Conservation (phyloP, 2,329 filamentous ascomycete genomes). For the Pseudohalonectria lignicola region DNA sequence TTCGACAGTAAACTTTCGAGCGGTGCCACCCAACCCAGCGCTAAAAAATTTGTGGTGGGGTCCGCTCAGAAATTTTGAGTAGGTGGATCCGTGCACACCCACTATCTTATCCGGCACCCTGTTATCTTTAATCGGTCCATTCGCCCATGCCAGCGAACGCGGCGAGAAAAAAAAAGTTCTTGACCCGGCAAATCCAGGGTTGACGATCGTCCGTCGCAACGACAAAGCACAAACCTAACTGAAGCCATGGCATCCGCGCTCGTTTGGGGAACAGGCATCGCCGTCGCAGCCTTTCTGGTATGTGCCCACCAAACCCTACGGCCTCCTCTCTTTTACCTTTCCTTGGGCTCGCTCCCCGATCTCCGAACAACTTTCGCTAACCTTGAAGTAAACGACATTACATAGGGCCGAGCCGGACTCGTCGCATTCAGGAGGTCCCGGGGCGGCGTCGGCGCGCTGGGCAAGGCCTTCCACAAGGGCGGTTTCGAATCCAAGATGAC, state of each 20-base stretch:
- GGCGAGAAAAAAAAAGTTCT: too few relatives aligned
- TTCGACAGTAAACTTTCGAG: too few relatives aligned
- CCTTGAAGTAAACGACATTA: too few relatives aligned
- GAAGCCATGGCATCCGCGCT: conserved; percentile 45
- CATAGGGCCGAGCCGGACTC: conserved; percentile 82
- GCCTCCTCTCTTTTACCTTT: neutral
- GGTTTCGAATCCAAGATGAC: conserved; percentile 97
- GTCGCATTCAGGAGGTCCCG: conserved; percentile 79
- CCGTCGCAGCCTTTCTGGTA: conserved; percentile 56
- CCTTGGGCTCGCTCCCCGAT: conserved; percentile 2
- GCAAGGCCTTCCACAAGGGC: conserved; percentile 93
- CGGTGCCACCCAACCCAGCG: too few relatives aligned
- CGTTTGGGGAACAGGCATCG: conserved; percentile 49
- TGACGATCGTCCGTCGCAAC: too few relatives aligned
- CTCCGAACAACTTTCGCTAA: conserved; percentile 7
- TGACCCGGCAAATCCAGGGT: too few relatives aligned
- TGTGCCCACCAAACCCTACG: conserved; percentile 2
- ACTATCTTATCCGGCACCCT: too few relatives aligned
- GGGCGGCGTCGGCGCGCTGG: conserved; percentile 66
- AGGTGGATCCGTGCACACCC: too few relatives aligned
- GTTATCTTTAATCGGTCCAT: too few relatives aligned
- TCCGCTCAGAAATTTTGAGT: neutral
- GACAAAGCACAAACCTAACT: neutral
- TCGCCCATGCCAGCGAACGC: too few relatives aligned
- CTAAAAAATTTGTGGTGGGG: too few relatives aligned